Conservation (phyloP, 139 green algal genomes). For the Chlorella sorokiniana region DNA sequence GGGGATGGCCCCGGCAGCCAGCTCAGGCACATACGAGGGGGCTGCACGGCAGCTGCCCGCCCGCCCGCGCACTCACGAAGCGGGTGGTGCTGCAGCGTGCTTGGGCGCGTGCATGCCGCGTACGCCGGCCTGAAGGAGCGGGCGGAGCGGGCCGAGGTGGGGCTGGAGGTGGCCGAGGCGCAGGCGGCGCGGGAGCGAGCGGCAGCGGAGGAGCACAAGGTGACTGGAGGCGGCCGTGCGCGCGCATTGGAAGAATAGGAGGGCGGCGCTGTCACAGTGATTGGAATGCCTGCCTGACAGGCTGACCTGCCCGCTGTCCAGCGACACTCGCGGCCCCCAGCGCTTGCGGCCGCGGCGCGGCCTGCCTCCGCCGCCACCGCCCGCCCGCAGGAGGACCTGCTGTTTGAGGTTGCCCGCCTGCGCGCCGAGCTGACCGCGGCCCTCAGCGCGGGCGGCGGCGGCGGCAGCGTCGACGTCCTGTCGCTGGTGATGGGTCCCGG, state of each 20-base stretch:
- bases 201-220: conserved; percentile 15
- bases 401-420: conserved; percentile 22
- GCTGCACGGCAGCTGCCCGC: neutral
- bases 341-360: neutral
- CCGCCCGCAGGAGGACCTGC: conserved; percentile 1
- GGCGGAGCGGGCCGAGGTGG: conserved; percentile 18
- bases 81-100: conserved; percentile 9
- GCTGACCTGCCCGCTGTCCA: too few relatives aligned
- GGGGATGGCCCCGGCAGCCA: neutral
- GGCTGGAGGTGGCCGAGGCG: conserved; percentile 10
- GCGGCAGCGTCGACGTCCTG: conserved; percentile 4
- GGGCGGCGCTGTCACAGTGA: neutral
- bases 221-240: neutral
- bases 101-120: conserved; percentile 15
- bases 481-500: neutral
- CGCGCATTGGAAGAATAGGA: too few relatives aligned
- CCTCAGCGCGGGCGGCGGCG: neutral
- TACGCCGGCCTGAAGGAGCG: conserved; percentile 25
- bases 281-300: neutral
- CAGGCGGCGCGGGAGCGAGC: conserved; percentile 4
- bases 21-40: neutral
- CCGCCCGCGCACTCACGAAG: neutral
- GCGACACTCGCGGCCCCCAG: too few relatives aligned
- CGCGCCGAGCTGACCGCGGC: conserved; percentile 21
- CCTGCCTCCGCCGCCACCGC: neutral